phyloP scores from a whole-genome alignment of 257 asterid species.

The Orobanche coerulescens region DNA sequence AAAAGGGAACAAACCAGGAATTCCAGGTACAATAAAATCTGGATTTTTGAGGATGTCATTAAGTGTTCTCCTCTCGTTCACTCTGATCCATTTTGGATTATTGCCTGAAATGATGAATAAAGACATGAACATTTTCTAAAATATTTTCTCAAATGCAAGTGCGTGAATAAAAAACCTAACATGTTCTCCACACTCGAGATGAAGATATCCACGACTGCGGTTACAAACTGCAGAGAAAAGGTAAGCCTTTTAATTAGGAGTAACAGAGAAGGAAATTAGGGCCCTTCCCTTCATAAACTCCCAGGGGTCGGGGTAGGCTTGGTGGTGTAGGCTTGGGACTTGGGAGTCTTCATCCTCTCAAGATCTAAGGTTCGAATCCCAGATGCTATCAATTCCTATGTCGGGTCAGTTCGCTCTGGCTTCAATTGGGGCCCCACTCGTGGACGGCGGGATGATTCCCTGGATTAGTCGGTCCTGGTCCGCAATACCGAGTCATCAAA shows the following conservation, averaged over 20 bases:
- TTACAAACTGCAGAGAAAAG: background rate
- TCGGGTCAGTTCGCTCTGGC: too few relatives aligned
- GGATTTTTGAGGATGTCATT: conserved; percentile 55
- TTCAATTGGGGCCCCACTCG: too few relatives aligned
- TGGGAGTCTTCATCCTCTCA: too few relatives aligned
- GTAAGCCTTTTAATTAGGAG: background rate
- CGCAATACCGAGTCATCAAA: too few relatives aligned
- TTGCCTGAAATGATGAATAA: conserved; percentile 30
- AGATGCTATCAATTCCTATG: too few relatives aligned
- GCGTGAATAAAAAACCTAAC: background rate
- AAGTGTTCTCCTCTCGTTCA: conserved; percentile 65
- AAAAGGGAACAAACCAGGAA: conserved; percentile 59
- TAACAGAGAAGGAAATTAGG: background rate
- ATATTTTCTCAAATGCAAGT: background rate
- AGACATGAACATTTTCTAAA: background rate
- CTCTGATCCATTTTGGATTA: conserved; percentile 52
- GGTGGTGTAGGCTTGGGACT: too few relatives aligned
- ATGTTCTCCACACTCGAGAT: background rate
- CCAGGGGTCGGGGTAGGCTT: too few relatives aligned
- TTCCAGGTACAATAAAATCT: conserved; percentile 54
- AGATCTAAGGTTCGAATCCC: too few relatives aligned
- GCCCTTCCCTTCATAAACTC: background rate
- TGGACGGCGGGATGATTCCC: too few relatives aligned
- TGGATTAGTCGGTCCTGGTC: too few relatives aligned
- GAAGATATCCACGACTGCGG: background rate